These are phyloP conservation scores for Xylaria sp. DNA, from an alignment of 2,329 filamentous ascomycete genomes.

Conservation along the genomic window DNA sequence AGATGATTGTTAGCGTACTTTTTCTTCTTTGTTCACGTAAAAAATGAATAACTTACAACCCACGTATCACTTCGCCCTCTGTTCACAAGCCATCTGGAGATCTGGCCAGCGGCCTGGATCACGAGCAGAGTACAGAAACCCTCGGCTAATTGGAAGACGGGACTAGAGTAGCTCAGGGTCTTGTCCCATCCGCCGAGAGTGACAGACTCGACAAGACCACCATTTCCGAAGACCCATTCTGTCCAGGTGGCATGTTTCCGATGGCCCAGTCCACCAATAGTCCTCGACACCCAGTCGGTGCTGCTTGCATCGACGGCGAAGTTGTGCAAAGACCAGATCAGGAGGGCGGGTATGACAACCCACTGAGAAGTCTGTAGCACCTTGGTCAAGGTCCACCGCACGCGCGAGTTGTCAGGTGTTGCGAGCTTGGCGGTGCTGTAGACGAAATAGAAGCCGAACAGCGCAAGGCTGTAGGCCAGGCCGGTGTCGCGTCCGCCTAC, in stretches of 20 bases:
- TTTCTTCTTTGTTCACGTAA: neutral
- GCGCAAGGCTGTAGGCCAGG: slow-evolving; percentile 88
- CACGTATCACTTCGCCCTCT: slow-evolving; percentile 92
- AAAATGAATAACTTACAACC: slow-evolving; percentile 74
- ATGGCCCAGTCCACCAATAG: slow-evolving; percentile 74
- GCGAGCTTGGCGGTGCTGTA: slow-evolving; percentile 83
- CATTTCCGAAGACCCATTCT: slow-evolving; percentile 89
- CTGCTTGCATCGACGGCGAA: slow-evolving; percentile 90
- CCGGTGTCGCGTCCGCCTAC: slow-evolving; percentile 95
- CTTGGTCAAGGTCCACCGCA: slow-evolving; percentile 77
- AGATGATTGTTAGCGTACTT: slow-evolving; percentile 4
- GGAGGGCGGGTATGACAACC: slow-evolving; percentile 83
- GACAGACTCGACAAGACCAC: slow-evolving; percentile 81
- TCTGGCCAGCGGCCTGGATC: slow-evolving; percentile 93
- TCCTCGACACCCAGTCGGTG: slow-evolving; percentile 84
- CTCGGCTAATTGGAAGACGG: slow-evolving; percentile 92
- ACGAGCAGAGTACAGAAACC: slow-evolving; percentile 97
- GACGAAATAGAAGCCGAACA: slow-evolving; percentile 90
- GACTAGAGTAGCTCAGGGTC: slow-evolving; percentile 87
- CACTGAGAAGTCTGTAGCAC: slow-evolving; percentile 83
- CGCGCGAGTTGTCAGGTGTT: slow-evolving; percentile 80
- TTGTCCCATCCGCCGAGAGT: slow-evolving; percentile 91
- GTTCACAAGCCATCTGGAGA: slow-evolving; percentile 95
- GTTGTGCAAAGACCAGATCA: slow-evolving; percentile 95
- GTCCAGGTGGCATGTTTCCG: slow-evolving; percentile 72